Evolutionary conservation across 768 basidiomycete genomes (phyloP), one percentile per base, ranked within the genome.

Genomic region (Mycena leptocephala): DNA sequence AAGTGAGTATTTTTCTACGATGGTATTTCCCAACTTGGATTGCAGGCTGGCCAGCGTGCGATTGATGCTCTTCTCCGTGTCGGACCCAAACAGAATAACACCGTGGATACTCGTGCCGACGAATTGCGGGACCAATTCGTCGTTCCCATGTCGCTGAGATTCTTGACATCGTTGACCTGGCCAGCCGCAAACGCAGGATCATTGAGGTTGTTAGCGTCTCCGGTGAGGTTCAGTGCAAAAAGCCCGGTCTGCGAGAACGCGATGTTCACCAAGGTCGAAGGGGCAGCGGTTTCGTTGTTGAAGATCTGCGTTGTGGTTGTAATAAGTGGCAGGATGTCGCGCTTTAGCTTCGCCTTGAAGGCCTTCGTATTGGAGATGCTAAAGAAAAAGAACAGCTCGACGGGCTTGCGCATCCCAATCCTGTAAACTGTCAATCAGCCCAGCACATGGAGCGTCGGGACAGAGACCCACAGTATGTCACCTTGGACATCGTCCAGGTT

Each of bases 381-480:
- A 41, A 77, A 77, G 68, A 77, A 77, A 20, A 46, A 70, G 22
- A 77, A 74, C 1, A 74, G 68, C 39, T 74, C 76, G 28, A 65
- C 74, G 51, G 70, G 74, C 62, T 77, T 77, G 18, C 46, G 33
- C 76, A 77, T 77, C 16, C 76, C 76, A 48, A 77, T 70, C 32
- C 72, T 74, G 43, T 8, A 46, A 46, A 16, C 8, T 46, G 5
- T n/a, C 43, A 46, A 46, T 22, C 22, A 18, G 16, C 43, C 18
- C 43, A 46, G 43, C 43, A 46, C 16, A 46, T 46, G 18, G 43
- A 46, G 43, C 43, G 43, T 22, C 43, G 43, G 18, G 43, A 8
- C 8, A 16, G 43, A 46, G 43, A 46, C 43, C 5, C 43, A 46
- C 43, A 46, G 18, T 46, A 46, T 46, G 43, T 46, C 43, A 46